phyloP scores from a whole-genome alignment of 1,284 basidiomycete genomes.

The Naganishia sp. region DNA sequence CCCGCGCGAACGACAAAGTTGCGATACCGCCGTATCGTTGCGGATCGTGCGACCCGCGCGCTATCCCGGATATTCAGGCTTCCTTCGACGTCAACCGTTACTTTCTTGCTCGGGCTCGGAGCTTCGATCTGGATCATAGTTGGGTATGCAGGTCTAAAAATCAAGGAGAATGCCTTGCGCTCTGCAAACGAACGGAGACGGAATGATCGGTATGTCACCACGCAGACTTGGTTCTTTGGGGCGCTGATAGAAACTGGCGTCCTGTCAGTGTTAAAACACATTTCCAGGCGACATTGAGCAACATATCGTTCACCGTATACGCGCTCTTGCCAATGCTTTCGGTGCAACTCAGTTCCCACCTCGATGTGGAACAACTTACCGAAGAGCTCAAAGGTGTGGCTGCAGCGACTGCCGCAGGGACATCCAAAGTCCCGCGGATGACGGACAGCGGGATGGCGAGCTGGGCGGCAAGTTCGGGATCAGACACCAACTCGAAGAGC shows the following conservation, averaged over 20 bases:
- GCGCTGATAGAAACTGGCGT: too few relatives aligned
- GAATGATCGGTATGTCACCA: slow-evolving; percentile 18
- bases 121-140: slow-evolving; percentile 25
- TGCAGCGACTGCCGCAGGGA: background rate
- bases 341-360: slow-evolving; percentile 45
- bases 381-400: slow-evolving; percentile 42
- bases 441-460: slow-evolving; percentile 22
- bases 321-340: slow-evolving; percentile 52
- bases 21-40: slow-evolving; percentile 12
- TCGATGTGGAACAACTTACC: slow-evolving; percentile 47
- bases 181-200: slow-evolving; percentile 22
- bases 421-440: slow-evolving; percentile 17
- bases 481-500: slow-evolving; percentile 20
- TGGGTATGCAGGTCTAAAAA: slow-evolving; percentile 14
- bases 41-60: slow-evolving; percentile 12
- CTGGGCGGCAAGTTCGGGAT: slow-evolving; percentile 25
- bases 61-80: slow-evolving; percentile 9
- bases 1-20: slow-evolving; percentile 2
- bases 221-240: background rate
- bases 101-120: slow-evolving; percentile 19
- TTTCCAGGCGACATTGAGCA: slow-evolving; percentile 50
- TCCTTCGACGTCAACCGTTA: slow-evolving; percentile 14
- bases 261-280: slow-evolving; percentile 48
- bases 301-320: slow-evolving; percentile 52
- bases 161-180: slow-evolving; percentile 20